These are phyloP conservation scores for Erodium moschatum DNA, from an alignment of 441 rosid genomes.

Conservation along the genomic window DNA sequence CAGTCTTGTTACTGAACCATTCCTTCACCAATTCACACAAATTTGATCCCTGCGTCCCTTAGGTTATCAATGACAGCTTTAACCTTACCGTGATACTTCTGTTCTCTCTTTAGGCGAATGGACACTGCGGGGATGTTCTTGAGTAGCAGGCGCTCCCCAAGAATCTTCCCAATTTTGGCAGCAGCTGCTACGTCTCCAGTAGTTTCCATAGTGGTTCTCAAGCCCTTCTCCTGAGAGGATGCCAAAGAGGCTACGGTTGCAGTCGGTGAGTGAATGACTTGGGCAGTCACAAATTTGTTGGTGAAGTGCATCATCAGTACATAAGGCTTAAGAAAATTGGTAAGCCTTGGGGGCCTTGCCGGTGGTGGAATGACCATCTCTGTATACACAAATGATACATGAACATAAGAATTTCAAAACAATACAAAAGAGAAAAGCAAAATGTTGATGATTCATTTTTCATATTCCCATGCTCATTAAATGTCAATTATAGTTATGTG, in stretches of 20 bases:
- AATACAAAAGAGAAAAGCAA: too few relatives aligned
- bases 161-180: conserved; percentile 63
- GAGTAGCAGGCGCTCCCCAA: conserved; percentile 53
- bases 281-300: conserved; percentile 65
- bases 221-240: conserved; percentile 65
- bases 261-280: conserved; percentile 69
- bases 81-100: conserved; percentile 71
- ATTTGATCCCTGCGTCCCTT: conserved; percentile 53
- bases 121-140: conserved; percentile 61
- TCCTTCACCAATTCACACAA: conserved; percentile 28
- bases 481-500: too few relatives aligned
- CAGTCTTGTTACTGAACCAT: too few relatives aligned
- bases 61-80: conserved; percentile 72
- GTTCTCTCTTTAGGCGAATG: conserved; percentile 52
- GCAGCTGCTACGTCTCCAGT: conserved; percentile 79
- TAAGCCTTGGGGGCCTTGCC: conserved; percentile 51
- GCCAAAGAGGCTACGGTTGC: conserved; percentile 72
- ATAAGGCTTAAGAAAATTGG: conserved; percentile 57
- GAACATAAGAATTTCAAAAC: too few relatives aligned
- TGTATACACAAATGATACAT: neutral
- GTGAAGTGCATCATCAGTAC: conserved; percentile 74
- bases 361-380: conserved; percentile 81
- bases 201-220: conserved; percentile 48
- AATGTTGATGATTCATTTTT: too few relatives aligned
- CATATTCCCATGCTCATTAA: too few relatives aligned